Percentiles rank a stretch among this genome's conserved stretches.
Conservation (phyloP, 768 basidiomycete genomes). For the Pleurotus eryngii region DNA sequence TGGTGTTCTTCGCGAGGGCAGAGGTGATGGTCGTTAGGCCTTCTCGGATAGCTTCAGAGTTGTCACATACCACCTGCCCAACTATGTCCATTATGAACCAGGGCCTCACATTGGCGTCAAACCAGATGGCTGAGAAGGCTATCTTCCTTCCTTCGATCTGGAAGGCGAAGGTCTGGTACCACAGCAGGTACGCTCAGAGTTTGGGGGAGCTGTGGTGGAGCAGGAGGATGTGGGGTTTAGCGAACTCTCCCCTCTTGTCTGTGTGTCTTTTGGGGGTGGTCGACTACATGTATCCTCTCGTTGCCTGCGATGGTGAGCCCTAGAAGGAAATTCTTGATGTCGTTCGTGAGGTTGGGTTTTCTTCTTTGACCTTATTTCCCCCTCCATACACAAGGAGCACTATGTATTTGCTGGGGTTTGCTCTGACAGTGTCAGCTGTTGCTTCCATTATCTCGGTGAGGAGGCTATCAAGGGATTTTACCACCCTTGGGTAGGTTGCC, state of each 20-base stretch:
- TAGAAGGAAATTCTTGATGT: neutral
- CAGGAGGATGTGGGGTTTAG: neutral
- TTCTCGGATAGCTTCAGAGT: neutral
- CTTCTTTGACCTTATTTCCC: neutral
- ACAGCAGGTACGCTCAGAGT: neutral
- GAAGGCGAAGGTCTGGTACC: constrained; percentile 1
- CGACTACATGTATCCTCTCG: neutral
- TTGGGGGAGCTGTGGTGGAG: neutral
- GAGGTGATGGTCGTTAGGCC: neutral
- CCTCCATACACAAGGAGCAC: neutral
- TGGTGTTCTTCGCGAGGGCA: too few species aligned
- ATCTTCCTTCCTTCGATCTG: neutral
- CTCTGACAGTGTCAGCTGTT: neutral
- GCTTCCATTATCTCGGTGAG: neutral
- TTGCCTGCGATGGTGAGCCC: neutral
- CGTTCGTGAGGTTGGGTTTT: neutral
- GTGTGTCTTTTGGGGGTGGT: neutral
- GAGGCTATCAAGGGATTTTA: neutral
- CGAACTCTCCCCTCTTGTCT: neutral
- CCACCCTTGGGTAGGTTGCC: neutral
- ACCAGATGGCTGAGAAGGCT: neutral
- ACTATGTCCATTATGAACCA: neutral
- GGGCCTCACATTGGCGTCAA: neutral
- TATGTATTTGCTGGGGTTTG: neutral
- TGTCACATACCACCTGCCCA: neutral